phyloP scores from a whole-genome alignment of 345 rosid species.

The Odontarrhena argentea region DNA sequence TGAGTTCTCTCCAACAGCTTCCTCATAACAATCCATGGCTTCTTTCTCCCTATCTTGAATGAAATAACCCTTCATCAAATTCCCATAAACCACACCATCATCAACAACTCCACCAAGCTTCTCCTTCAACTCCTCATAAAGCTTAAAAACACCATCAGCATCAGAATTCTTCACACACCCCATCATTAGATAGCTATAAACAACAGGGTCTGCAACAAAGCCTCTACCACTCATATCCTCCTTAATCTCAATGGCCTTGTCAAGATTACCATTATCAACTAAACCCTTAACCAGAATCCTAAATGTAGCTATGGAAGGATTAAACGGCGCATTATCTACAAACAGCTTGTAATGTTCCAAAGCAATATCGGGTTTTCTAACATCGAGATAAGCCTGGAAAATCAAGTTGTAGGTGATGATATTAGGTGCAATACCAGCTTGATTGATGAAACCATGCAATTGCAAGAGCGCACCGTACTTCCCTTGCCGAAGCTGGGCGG shows the following conservation, averaged over 20 bases:
- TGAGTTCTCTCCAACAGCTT: conserved; percentile 55
- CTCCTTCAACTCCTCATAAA: conserved; percentile 79
- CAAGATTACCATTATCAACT: conserved; percentile 75
- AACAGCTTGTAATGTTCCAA: conserved; percentile 79
- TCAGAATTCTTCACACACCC: conserved; percentile 60
- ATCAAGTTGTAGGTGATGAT: conserved; percentile 73
- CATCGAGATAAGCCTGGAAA: conserved; percentile 81
- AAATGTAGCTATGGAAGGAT: conserved; percentile 75
- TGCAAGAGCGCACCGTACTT: conserved; percentile 74
- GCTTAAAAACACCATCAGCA: conserved; percentile 60
- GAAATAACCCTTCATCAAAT: conserved; percentile 77
- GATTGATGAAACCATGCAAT: conserved; percentile 75
- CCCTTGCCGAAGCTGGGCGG: conserved; percentile 81
- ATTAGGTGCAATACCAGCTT: conserved; percentile 80
- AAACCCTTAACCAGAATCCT: conserved; percentile 77
- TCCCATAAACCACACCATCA: conserved; percentile 85
- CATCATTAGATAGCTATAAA: conserved; percentile 73
- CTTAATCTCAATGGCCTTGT: conserved; percentile 78
- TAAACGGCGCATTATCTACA: conserved; percentile 63
- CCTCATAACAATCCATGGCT: conserved; percentile 77
- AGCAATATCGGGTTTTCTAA: conserved; percentile 76
- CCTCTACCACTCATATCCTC: conserved; percentile 71
- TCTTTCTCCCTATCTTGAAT: conserved; percentile 71
- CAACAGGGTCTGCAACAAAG: conserved; percentile 61
- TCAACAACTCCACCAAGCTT: conserved; percentile 65